Evolutionary conservation across 139 green algal genomes (phyloP).

Genomic region (Chlorella sorokiniana): DNA sequence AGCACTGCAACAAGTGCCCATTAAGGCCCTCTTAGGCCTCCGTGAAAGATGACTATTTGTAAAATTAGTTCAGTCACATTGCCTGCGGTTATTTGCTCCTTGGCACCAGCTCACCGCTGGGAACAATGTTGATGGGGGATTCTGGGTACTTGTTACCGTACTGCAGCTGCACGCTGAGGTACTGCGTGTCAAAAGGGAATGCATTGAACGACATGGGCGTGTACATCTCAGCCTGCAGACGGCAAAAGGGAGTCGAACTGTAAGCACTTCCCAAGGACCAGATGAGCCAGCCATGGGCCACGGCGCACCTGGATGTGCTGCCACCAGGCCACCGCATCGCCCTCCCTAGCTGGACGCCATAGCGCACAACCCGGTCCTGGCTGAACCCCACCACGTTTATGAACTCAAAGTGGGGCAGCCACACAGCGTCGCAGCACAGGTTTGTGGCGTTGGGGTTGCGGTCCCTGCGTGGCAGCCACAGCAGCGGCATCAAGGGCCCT

Average conservation of each 20-base stretch:
- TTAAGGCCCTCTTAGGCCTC: too few relatives aligned
- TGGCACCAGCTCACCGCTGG: neutral
- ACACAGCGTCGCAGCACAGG: constrained; percentile 44
- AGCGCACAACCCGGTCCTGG: constrained; percentile 33
- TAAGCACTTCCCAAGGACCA: neutral
- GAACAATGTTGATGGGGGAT: neutral
- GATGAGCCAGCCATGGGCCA: neutral
- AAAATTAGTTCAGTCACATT: too few relatives aligned
- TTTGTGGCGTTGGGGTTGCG: too few relatives aligned
- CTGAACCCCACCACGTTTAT: constrained; percentile 42
- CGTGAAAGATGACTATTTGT: too few relatives aligned
- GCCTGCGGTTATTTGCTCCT: too few relatives aligned
- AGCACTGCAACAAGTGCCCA: too few relatives aligned
- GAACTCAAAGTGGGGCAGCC: constrained; percentile 57
- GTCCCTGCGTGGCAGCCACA: too few relatives aligned
- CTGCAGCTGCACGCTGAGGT: constrained; percentile 17
- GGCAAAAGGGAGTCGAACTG: too few relatives aligned
- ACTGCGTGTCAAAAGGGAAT: constrained; percentile 38
- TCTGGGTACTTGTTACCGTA: constrained; percentile 25
- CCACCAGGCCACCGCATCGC: constrained; percentile 31
- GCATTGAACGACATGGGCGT: constrained; percentile 8
- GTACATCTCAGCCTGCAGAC: constrained; percentile 17
- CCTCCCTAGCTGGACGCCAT: constrained; percentile 16
- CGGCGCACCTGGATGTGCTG: constrained; percentile 30
- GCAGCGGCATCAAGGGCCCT: neutral